Evolutionary conservation across 164 flowering plant species (phyloP), one percentile per base, ranked within the genome.

Genomic region (Vitis rotundifolia): DNA sequence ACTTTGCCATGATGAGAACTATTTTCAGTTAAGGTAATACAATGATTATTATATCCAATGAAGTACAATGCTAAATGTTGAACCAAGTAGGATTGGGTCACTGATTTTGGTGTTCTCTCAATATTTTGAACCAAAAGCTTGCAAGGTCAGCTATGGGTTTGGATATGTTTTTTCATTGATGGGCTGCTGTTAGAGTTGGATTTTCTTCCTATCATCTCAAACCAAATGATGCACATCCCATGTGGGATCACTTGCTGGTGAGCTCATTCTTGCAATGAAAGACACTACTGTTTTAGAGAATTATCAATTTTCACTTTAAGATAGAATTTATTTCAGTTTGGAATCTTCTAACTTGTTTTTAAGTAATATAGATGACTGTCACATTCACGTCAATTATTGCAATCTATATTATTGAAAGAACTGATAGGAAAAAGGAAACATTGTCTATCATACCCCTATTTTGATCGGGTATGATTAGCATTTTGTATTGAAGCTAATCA

Each of bases 211-310:
- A 95, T 78, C 98, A 95, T 84, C 92, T 93, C 47, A 77, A 86
- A 54, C 99, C 98, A 64, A 79, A 93, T 86, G 97, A 95, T 85
- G 87, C 92, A 61, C 78, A 82, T 19, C 98, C 93, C 75, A 90
- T 95, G 12, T 95, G 98, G 99, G 97, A 95, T 73, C 94, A 98
- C 44, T 77, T 95, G 76, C 99, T 98, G 0, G 98, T 95, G 73
- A 80, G 90, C 29, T 65, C 67, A 3, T 76, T 56, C 12, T 8
- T 19, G 22, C 44, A n/a, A 14, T 7, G 58, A 44, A 19, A 18
- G 12, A 56, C n/a, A 53, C 5, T 31, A 11, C 11, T 9, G 11
- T 13, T 37, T 28, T 49, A 14, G 11, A 16, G 2, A 6, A 52
- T 29, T 5, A 48, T 15, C 18, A 18, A 13, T 59, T 55, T 16